A percentile compares a stretch with the other conserved stretches of the same genome.
phyloP scores from a whole-genome alignment of 352 stramenopile species.

The Phytophthora sp. region DNA sequence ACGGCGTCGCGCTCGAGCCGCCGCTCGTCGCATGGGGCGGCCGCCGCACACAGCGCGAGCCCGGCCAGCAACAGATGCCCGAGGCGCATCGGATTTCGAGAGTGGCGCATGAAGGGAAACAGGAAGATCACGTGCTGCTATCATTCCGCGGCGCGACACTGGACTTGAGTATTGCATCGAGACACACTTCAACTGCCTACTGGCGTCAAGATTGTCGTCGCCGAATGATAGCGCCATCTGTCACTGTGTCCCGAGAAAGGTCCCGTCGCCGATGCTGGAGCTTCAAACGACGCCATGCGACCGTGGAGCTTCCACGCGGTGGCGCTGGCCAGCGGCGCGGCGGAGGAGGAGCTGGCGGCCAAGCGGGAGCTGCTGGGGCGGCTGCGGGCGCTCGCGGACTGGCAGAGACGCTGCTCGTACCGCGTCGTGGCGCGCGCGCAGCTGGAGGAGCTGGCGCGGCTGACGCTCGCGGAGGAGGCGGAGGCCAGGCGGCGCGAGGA shows the following conservation, averaged over 20 bases:
- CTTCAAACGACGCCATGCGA: constrained; percentile 2
- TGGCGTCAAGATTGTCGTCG: no score
- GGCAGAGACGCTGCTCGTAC: constrained; percentile 41
- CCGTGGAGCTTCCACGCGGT: constrained; percentile 60
- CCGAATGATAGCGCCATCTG: no score
- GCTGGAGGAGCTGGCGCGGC: constrained; percentile 36
- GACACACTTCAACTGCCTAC: no score
- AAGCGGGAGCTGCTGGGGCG: constrained; percentile 35
- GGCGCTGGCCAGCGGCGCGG: constrained; percentile 47
- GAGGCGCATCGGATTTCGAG: background rate
- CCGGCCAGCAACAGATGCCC: constrained; percentile 3
- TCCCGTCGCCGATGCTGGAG: no score
- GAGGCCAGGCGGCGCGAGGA: constrained; percentile 3
- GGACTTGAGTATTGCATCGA: no score
- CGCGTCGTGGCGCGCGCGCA: constrained; percentile 49
- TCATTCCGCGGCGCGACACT: no score
- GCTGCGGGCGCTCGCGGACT: constrained; percentile 32
- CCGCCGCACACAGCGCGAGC: background rate
- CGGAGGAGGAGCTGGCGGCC: constrained; percentile 36
- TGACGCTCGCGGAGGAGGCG: constrained; percentile 5
- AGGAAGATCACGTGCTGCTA: no score
- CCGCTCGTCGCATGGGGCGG: constrained; percentile 49
- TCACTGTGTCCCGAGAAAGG: no score
- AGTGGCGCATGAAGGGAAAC: no score
- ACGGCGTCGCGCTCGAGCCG: constrained; percentile 53